These are phyloP conservation scores for Panaeolus cyanescens DNA, from an alignment of 768 basidiomycete species.

Conservation along the genomic window DNA sequence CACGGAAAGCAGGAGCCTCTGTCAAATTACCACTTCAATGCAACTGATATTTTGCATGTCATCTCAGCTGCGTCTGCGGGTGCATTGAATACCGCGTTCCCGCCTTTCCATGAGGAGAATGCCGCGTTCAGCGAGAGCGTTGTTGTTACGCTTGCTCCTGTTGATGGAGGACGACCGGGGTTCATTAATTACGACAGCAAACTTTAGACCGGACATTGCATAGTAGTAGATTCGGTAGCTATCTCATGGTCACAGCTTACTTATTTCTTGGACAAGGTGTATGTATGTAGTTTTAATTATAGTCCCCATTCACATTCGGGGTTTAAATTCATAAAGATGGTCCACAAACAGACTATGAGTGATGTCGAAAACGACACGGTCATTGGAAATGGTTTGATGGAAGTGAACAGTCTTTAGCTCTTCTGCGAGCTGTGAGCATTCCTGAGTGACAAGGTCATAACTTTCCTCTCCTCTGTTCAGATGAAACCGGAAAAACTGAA, in stretches of 20 bases:
- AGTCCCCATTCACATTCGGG: too few relatives aligned
- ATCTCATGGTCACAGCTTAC: too few relatives aligned
- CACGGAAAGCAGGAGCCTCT: background rate
- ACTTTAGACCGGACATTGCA: background rate
- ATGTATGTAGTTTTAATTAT: background rate
- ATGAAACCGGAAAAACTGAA: too few relatives aligned
- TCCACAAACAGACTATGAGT: too few relatives aligned
- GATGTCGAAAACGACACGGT: too few relatives aligned
- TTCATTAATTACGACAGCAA: background rate
- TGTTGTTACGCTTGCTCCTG: background rate
- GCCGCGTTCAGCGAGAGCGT: conserved; percentile 1
- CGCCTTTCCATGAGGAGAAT: conserved; percentile 13
- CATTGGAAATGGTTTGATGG: too few relatives aligned
- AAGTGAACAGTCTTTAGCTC: too few relatives aligned
- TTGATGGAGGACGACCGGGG: background rate
- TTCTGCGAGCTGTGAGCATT: too few relatives aligned
- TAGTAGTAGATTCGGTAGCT: background rate
- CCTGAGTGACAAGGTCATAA: too few relatives aligned
- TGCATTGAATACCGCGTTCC: conserved; percentile 16
- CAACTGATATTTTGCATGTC: conserved; percentile 19
- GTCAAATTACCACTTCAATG: conserved; percentile 13
- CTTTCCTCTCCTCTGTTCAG: too few relatives aligned
- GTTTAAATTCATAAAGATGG: too few relatives aligned
- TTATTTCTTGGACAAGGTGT: too few relatives aligned
- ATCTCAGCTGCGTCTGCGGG: conserved; percentile 19